These are phyloP conservation scores for Laguncularia racemosa DNA, from an alignment of 345 rosid genomes.

Conservation along the genomic window DNA sequence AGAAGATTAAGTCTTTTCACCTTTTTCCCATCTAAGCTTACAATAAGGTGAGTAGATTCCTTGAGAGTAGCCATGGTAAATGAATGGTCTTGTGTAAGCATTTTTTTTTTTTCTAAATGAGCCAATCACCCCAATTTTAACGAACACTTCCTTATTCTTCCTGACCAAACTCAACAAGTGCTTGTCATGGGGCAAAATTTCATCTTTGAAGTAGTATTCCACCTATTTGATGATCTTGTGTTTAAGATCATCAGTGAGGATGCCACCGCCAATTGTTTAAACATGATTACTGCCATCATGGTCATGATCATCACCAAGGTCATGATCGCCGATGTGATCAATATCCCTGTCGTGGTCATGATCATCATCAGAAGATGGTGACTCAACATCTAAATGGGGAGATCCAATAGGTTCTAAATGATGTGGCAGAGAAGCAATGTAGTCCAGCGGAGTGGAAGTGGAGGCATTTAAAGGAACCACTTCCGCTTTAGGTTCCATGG, in stretches of 20 bases:
- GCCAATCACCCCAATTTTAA: conserved; percentile 62
- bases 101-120: conserved; percentile 76
- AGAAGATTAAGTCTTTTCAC: conserved; percentile 66
- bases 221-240: conserved; percentile 62
- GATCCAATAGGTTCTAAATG: conserved; percentile 31
- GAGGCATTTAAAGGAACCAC: too few relatives aligned
- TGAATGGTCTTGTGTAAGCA: conserved; percentile 49
- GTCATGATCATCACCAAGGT: neutral
- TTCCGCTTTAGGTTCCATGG: too few relatives aligned
- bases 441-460: too few relatives aligned
- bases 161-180: conserved; percentile 53
- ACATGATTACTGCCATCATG: conserved; percentile 20
- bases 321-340: neutral
- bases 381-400: conserved; percentile 21
- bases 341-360: conserved; percentile 11
- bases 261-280: conserved; percentile 14
- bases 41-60: conserved; percentile 73
- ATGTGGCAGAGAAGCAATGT: conserved; percentile 9
- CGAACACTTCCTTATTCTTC: conserved; percentile 77
- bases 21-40: conserved; percentile 71
- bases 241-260: conserved; percentile 39
- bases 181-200: conserved; percentile 75
- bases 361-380: conserved; percentile 36
- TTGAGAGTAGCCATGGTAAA: conserved; percentile 46
- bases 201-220: conserved; percentile 88